Evolutionary conservation across 169 alveolate genomes (phyloP), one percentile per base, ranked within the genome.

Genomic region (Ichthyophthirius multifiliis): DNA sequence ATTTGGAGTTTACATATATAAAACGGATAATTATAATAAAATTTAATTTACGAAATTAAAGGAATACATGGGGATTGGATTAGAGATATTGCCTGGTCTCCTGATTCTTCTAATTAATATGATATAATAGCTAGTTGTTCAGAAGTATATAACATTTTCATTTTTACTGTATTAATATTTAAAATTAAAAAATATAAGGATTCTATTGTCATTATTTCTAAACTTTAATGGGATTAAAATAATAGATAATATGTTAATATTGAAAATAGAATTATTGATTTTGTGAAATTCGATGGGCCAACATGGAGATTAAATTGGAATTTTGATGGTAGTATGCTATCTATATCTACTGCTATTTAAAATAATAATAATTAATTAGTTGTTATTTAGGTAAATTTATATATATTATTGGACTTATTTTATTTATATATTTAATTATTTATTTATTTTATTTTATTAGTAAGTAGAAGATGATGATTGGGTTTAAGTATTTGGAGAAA

Each of bases 51-150:
- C 84, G 79, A 47, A 76, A 84, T 27, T 86, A 82, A 43, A n/a
- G n/a, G n/a, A n/a, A n/a, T n/a, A n/a, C 97, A 93, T 79, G 82
- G 86, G 13, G 93, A 93, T 44, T 82, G 95, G 97, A 96, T 95
- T 34, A 78, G 98, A 64, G 98, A 92, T 48, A 96, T 96, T 34
- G 97, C 97, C 12, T 96, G 97, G 96, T 83, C 94, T 75, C 95
- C 97, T 23, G 89, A 87, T 16, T 75, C 90, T 18, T 90, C 89
- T 55, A 75, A 79, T 27, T 35, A 45, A 18, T 82, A 81, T 30
- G 93, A 91, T 46, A 74, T 86, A 62, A 83, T 93, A 32, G 98
- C 97, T 63, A 84, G 94, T 31, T 90, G 97, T 48, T 43, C 76
- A 16, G 93, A 88, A 16, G 86, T 81, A 81, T 46, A 20, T 12